phyloP scores from a whole-genome alignment of 805 yeast genomes.

The Candida krabiensis region DNA sequence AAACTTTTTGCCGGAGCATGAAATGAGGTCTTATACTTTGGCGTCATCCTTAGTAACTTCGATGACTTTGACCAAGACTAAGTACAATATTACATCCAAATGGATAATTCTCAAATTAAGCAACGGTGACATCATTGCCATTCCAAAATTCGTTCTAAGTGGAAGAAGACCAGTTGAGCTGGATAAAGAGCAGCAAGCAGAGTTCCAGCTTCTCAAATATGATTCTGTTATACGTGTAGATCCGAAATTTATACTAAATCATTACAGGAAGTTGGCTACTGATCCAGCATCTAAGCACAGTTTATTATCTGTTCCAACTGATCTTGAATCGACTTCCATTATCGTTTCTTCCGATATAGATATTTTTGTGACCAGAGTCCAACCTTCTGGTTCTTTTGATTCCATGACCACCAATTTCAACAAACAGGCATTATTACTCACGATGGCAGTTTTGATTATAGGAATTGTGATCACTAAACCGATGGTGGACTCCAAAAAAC shows the following conservation, averaged over 20 bases:
- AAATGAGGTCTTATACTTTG: slow-evolving; percentile 56
- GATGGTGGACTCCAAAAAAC: slow-evolving; percentile 50
- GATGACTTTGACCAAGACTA: slow-evolving; percentile 56
- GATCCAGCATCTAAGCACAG: slow-evolving; percentile 22
- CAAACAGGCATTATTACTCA: slow-evolving; percentile 57
- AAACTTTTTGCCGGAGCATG: slow-evolving; percentile 45
- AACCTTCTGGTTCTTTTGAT: slow-evolving; percentile 87
- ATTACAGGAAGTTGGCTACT: slow-evolving; percentile 42
- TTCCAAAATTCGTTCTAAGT: slow-evolving; percentile 71
- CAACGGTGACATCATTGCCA: slow-evolving; percentile 59
- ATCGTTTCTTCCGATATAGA: slow-evolving; percentile 69
- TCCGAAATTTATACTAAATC: slow-evolving; percentile 51
- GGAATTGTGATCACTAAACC: slow-evolving; percentile 55
- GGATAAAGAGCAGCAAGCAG: slow-evolving; percentile 51
- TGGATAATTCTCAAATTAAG: slow-evolving; percentile 59
- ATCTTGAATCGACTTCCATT: slow-evolving; percentile 78
- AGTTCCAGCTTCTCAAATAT: slow-evolving; percentile 62
- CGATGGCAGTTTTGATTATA: slow-evolving; percentile 53
- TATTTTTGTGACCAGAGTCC: slow-evolving; percentile 70
- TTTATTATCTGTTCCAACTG: slow-evolving; percentile 55
- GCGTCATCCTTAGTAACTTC: slow-evolving; percentile 55
- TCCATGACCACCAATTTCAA: slow-evolving; percentile 67
- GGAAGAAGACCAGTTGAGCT: slow-evolving; percentile 64
- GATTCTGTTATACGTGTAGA: slow-evolving; percentile 58
- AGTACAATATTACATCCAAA: slow-evolving; percentile 66